Evolutionary conservation across 1,284 basidiomycete species (phyloP), one percentile per base, ranked within the genome.

Genomic region (Irpex sp.): DNA sequence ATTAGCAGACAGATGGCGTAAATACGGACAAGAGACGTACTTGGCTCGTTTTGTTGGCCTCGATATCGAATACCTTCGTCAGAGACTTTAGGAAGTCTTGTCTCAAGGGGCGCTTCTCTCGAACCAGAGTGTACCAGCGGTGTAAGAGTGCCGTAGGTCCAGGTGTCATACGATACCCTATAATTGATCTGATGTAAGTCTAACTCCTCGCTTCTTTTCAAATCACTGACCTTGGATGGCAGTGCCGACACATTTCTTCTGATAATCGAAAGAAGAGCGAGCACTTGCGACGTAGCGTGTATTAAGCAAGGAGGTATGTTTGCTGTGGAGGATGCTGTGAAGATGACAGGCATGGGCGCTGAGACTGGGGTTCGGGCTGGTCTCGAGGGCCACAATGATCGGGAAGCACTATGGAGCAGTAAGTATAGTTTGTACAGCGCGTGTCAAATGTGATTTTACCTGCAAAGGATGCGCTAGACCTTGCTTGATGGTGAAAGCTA

Each of bases 401-500:
- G 97, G 95, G 69, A 98, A 88, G 49, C 94, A 97, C 88, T 97
- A 69, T 37, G 35, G 58, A 36, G 19, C 46, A 61, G 60, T 19
- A 37, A 43, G n/a, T 17, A 17, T 19, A 7, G 59, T 37, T 39
- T 47, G 7, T 15, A 17, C 35, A 58, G 36, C 39, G 31, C 5
- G 3, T 3, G 49, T 46, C 26, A 57, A 1, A 17, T 36, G 39
- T 13, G 7, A 11, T 69, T 81, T 67, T 67, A 91, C 90, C 78
- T 93, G 89, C 3, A 98, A 82, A 0, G 97, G 97, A 76, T 99
- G 97, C 11, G 94, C 93, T 47, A 99, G 81, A 0, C 97, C 97
- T 76, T 98, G 96, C 72, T 92, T 93, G 68, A 99, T 87, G 0
- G 95, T 95, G 70, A 97, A 95, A 37, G 86, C 90, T 57, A 99